These are phyloP conservation scores for Lasiosphaeria hispida DNA, from an alignment of 495 filamentous ascomycete species.

Conservation along the genomic window DNA sequence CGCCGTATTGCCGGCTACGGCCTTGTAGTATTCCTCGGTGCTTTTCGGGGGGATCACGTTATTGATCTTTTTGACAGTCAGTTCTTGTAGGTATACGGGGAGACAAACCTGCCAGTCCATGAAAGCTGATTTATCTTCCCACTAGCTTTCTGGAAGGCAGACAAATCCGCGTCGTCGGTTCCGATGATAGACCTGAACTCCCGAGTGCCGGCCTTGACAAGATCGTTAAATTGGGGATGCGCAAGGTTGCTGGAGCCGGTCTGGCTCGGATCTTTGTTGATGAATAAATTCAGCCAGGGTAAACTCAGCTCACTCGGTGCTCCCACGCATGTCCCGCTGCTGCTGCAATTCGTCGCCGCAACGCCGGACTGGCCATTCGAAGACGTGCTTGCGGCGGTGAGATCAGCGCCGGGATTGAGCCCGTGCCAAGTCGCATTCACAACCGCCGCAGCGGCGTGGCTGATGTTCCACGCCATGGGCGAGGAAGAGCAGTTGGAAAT, in stretches of 20 bases:
- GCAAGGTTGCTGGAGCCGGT: conserved; percentile 15
- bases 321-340: conserved; percentile 10
- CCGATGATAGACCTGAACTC: conserved; percentile 35
- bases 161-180: conserved; percentile 41
- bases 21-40: conserved; percentile 28
- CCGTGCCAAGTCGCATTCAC: conserved; percentile 33
- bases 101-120: conserved; percentile 37
- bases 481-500: conserved; percentile 14
- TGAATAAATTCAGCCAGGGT: conserved; percentile 20
- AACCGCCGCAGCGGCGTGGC: conserved; percentile 21
- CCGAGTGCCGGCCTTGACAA: conserved; percentile 27
- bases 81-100: not conserved
- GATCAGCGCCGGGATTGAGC: conserved; percentile 17
- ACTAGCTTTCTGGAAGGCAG: conserved; percentile 32
- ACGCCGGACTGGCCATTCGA: conserved; percentile 4
- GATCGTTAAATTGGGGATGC: conserved; percentile 19
- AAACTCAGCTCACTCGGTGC: conserved; percentile 1
- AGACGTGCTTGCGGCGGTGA: not conserved
- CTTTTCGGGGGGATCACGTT: conserved; percentile 23
- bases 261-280: conserved; percentile 18
- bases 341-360: conserved; percentile 23
- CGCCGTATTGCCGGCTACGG: conserved; percentile 4
- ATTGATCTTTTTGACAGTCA: conserved; percentile 31
- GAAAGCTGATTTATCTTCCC: conserved; percentile 47
- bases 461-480: conserved; percentile 6